Percentiles rank a stretch among this genome's conserved stretches.
These are phyloP conservation scores for Fomitopsis pinicola DNA, from an alignment of 1,284 basidiomycete genomes.

Conservation along the genomic window DNA sequence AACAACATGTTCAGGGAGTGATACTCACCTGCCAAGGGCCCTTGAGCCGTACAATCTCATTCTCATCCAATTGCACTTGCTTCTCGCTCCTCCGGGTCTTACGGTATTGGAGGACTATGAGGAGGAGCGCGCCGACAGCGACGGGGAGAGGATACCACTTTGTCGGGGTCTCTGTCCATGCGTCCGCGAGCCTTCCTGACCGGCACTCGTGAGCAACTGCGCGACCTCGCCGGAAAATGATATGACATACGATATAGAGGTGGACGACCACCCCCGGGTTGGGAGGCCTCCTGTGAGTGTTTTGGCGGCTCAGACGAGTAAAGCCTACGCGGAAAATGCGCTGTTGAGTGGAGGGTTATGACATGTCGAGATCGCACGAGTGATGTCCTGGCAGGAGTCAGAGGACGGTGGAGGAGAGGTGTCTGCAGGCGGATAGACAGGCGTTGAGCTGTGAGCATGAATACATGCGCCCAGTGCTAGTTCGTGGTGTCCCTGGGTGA, in stretches of 20 bases:
- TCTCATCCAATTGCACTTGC: conserved; percentile 72
- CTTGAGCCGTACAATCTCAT: conserved; percentile 72
- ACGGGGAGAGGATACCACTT: conserved; percentile 96
- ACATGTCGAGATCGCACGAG: neutral
- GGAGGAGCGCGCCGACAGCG: conserved; percentile 84
- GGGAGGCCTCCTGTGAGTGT: neutral
- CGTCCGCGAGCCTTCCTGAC: conserved; percentile 50
- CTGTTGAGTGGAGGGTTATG: neutral
- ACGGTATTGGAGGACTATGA: conserved; percentile 80
- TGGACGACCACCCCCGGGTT: neutral
- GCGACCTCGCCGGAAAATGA: neutral
- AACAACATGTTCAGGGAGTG: neutral
- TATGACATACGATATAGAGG: neutral
- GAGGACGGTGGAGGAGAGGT: neutral
- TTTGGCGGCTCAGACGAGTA: neutral
- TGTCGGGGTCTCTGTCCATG: conserved; percentile 87
- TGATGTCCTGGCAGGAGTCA: neutral
- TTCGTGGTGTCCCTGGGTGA: too few relatives aligned
- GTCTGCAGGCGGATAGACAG: neutral
- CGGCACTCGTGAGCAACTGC: neutral
- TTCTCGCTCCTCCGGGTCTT: conserved; percentile 46
- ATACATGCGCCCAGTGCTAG: neutral
- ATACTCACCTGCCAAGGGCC: conserved; percentile 93
- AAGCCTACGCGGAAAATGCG: neutral
- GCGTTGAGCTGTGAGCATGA: neutral